phyloP scores from a whole-genome alignment of 371 early-diverging fungal genomes.

The Phascolomyces articulosus region DNA sequence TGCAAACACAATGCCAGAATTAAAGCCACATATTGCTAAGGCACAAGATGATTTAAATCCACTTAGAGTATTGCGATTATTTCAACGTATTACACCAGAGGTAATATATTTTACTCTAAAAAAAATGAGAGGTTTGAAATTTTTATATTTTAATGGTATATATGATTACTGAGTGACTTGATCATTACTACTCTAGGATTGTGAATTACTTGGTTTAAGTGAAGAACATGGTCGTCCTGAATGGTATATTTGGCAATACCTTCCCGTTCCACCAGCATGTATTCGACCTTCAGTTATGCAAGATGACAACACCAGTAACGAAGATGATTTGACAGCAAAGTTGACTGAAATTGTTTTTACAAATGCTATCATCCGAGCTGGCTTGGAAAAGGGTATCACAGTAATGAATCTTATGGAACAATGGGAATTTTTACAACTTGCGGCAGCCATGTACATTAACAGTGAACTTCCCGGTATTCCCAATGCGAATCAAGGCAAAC shows the following conservation, averaged over 20 bases:
- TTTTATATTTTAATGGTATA: not conserved
- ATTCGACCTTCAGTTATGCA: slow-evolving; percentile 98
- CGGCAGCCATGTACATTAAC: slow-evolving; percentile 97
- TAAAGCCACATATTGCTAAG: slow-evolving; percentile 78
- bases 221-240: slow-evolving; percentile 90
- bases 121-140: not conserved
- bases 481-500: slow-evolving; percentile 64
- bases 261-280: slow-evolving; percentile 98
- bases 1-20: slow-evolving; percentile 69
- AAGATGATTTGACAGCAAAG: slow-evolving; percentile 99
- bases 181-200: slow-evolving; percentile 61
- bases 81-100: slow-evolving; percentile 87
- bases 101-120: slow-evolving; percentile 31
- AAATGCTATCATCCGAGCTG: slow-evolving; percentile 87
- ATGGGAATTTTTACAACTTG: slow-evolving; percentile 98
- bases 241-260: slow-evolving; percentile 88
- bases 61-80: slow-evolving; percentile 82
- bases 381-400: slow-evolving; percentile 85
- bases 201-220: slow-evolving; percentile 93
- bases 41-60: slow-evolving; percentile 98
- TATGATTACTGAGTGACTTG: not conserved
- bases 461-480: slow-evolving; percentile 92
- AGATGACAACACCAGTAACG: slow-evolving; percentile 93
- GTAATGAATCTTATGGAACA: slow-evolving; percentile 88
- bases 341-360: slow-evolving; percentile 96